Base-by-base conservation (phyloP, 306 rosid genomes). In the Malus fusca region DNA sequence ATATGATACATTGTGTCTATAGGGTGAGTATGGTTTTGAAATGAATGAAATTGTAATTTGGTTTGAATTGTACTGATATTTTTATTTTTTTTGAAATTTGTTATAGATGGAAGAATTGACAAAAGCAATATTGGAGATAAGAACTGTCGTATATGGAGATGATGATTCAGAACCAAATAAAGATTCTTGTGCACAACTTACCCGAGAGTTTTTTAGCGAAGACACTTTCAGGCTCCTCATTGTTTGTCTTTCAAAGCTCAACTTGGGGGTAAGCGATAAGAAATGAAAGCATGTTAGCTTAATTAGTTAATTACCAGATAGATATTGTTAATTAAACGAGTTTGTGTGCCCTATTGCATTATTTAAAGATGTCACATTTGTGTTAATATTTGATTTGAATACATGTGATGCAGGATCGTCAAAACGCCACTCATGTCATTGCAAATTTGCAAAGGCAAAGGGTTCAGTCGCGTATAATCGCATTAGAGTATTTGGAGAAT, bases 381-480 rank as follows among this genome's bases (percentile, higher is more conserved):
- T 2, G 63, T 22, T 43, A 4, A 35, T 18, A 25, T 14, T 48
- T 30, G 71, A 25, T 14, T 14, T 30, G 71, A 35, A 5, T 35
- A 12, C 33, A 37, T 71, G 14, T 43, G 48, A 0, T 76, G 73
- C 82, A 91, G 97, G 79, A 86, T 9, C 90, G 93, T 28, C 82
- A 79, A 73, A 82, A 88, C 76, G 85, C 88, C 12, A 88, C 90
- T 56, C 91, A 82, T 53, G 87, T 89, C 51, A 51, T 89, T 56
- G 87, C 96, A 22, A 92, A 89, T 84, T 83, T 92, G 81, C 93
- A 86, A 75, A 81, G 88, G 81, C 97, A 88, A 68, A 72, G 77
- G 42, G 86, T 89, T 66, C 75, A 79, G 62, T 85, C 89, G 31
- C 78, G 59, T 74, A 13, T 86, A 67, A 37, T 89, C 31, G 90